These are phyloP conservation scores for Phyllosticta citribraziliensis DNA, from an alignment of 2,329 filamentous ascomycete genomes.

Conservation along the genomic window DNA sequence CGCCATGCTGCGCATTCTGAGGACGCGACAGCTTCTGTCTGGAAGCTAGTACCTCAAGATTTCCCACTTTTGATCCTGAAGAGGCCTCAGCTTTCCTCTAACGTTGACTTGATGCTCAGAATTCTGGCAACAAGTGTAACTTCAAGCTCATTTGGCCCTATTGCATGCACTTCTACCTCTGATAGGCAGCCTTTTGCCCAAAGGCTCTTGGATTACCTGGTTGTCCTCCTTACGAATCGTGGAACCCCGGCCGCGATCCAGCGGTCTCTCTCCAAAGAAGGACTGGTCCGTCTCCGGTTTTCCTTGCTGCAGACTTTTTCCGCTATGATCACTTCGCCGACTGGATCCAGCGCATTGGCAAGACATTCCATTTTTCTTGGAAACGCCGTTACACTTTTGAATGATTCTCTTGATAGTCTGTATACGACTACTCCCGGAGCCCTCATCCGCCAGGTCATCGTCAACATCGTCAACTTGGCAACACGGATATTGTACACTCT, in stretches of 20 bases:
- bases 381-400: constrained; percentile 62
- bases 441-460: constrained; percentile 30
- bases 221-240: neutral
- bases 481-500: constrained; percentile 54
- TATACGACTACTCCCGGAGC: constrained; percentile 33
- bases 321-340: constrained; percentile 33
- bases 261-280: neutral
- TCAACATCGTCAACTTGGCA: constrained; percentile 47
- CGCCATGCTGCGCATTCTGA: constrained; percentile 42
- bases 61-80: constrained; percentile 54
- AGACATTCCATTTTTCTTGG: constrained; percentile 61
- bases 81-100: constrained; percentile 52
- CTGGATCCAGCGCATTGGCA: constrained; percentile 57
- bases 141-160: constrained; percentile 55
- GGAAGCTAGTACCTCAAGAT: constrained; percentile 35
- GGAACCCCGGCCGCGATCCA: neutral
- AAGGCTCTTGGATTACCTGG: constrained; percentile 10
- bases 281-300: constrained; percentile 33
- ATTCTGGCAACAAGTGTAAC: constrained; percentile 59
- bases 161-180: constrained; percentile 26
- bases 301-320: constrained; percentile 32
- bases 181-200: neutral
- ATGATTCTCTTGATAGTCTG: constrained; percentile 57
- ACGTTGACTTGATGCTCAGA: constrained; percentile 55
- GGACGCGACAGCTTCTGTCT: constrained; percentile 45